phyloP scores from a whole-genome alignment of 495 filamentous ascomycete species.

The Podospora australis region DNA sequence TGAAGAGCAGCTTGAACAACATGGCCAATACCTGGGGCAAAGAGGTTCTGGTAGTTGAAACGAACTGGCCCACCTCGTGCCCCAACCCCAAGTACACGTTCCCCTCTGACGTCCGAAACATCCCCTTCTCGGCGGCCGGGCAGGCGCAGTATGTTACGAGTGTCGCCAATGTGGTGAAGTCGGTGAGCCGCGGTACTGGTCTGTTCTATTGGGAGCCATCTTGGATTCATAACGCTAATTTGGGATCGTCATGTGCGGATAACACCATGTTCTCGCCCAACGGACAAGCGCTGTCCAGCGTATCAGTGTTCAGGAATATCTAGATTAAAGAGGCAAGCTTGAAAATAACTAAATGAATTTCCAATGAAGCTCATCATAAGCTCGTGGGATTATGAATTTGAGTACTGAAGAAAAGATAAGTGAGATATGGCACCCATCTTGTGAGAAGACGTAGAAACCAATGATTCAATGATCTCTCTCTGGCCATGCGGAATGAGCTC shows the following conservation, averaged over 20 bases:
- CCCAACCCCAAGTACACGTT: conserved; percentile 49
- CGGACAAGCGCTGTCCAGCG: conserved; percentile 27
- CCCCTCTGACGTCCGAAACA: conserved; percentile 48
- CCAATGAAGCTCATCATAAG: no score
- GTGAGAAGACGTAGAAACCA: no score
- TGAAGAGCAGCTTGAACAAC: conserved; percentile 51
- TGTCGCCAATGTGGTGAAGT: conserved; percentile 48
- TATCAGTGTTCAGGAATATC: conserved; percentile 26
- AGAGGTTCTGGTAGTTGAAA: conserved; percentile 57
- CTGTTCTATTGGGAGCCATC: conserved; percentile 70
- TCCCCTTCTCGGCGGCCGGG: conserved; percentile 55
- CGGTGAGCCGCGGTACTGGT: conserved; percentile 45
- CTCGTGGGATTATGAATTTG: no score
- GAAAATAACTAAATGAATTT: no score
- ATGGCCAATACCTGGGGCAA: conserved; percentile 55
- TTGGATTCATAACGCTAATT: conserved; percentile 56
- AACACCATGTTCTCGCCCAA: conserved; percentile 40
- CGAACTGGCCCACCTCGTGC: conserved; percentile 60
- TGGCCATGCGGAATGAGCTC: no score
- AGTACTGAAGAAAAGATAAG: no score
- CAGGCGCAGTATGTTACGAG: conserved; percentile 52
- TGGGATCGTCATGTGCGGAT: conserved; percentile 47
- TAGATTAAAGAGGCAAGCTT: no score
- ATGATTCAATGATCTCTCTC: no score
- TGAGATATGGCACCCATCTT: no score